Base-by-base conservation (phyloP, 768 basidiomycete species). In the Termitomyces sp. region DNA sequence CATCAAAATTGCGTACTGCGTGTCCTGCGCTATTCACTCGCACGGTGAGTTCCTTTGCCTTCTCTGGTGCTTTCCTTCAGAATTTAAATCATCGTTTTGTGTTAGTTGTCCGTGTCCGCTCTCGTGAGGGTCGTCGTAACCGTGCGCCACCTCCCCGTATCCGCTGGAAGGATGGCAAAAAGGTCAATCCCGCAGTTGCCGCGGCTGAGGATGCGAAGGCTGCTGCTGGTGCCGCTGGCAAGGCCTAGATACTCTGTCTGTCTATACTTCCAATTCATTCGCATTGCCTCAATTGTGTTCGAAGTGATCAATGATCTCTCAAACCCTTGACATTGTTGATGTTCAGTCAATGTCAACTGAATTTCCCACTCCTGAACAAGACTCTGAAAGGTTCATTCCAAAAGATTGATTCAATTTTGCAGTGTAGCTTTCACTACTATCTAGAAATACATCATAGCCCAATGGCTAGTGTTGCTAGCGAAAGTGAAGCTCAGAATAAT, bases 11-110 rank as follows among this genome's bases (percentile, higher is more conserved):
- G 89, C 86, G 45, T 98, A 99, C 83, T 99, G 97, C 75, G 91
- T 99, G 57, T 97, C 95, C 50, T 99, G 97, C 72, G 97, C 97
- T 40, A 98, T 99, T 73, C 97, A 99, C 82, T 94, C 94, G 66
- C 97, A 99, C 75, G 91, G 94, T 94, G 63, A 61, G 90, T 73
- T 43, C 28, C 11, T 2, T 26, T 4, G 2, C 26, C 35, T 32
- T 62, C 47, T 38, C 24, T 47, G 9, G 51, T 36, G 16, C n/a
- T 20, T 28, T 10, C 14, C 2, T 28, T 38, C 16, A 18, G n/a
- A 26, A 6, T 52, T 20, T 14, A 2, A 35, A 50, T 16, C 11
- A 30, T 52, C 3, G 4, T n/a, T n/a, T 2, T n/a, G 10, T 4
- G 1, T 8, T 36, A 97, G 95, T 99, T 63, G 97, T 99, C 63